Base-by-base conservation (phyloP, 352 stramenopile species). In the Pythium oligandrum region DNA sequence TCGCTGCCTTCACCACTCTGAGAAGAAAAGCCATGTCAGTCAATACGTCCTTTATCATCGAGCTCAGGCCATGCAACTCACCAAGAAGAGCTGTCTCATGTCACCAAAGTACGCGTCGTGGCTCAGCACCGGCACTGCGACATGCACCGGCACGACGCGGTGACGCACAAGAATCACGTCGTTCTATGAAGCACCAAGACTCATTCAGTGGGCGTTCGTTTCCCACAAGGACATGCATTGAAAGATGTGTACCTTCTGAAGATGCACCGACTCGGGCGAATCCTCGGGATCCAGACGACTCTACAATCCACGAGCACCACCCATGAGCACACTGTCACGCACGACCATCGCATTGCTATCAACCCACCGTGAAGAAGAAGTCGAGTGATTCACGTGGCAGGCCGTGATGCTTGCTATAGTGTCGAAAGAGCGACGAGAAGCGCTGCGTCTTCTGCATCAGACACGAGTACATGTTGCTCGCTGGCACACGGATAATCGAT, bases 371-470 rank as follows among this genome's bases (percentile, higher is more conserved):
- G 66, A 99, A 99, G 74, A 98, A 98, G 61, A 98, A 99, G 63
- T 98, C 96, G 37, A 99, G 76, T 56, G 96, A 92, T 53, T 99
- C 95, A 61, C 98, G 97, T 6, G 94, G 79, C 40, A 99, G 63
- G 4, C 96, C 96, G 71, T 99, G 96, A 74, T 99, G 97, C 70
- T 99, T 99, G 66, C 94, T 98, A 71, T 99, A 99, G 75, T 99
- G 96, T 46, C 95, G 94, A 62, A 99, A 98, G 17, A 98, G 84
- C 51, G 86, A 98, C 33, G 92, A 98, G 68, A 99, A 99, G 17
- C 94, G 88, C 76, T 99, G 96, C 17, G 95, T 98, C 71, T 98
- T 98, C 49, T 98, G 87, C 96, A 99, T 99, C 47, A 98, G 75
- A 61, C 96, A 99, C 64, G 83, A 91, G 68, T 92, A 92, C 79